phyloP scores from a whole-genome alignment of 2,329 filamentous ascomycete genomes.

The Colletotrichum tamarilloi region DNA sequence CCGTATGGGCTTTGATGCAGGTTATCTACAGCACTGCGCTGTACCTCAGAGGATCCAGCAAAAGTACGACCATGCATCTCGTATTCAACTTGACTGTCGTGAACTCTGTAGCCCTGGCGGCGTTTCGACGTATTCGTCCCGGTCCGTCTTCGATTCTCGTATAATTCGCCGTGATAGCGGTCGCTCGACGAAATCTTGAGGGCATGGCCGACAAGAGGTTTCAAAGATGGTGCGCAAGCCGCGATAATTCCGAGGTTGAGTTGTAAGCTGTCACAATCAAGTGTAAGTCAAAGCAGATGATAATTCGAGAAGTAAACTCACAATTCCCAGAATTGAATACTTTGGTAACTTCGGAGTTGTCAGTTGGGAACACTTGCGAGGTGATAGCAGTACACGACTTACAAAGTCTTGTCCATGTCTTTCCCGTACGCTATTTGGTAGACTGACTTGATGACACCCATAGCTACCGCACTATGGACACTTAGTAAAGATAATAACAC shows the following conservation, averaged over 20 bases:
- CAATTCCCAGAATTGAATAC: conserved; percentile 46
- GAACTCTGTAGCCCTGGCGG: conserved; percentile 18
- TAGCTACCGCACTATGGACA: conserved; percentile 47
- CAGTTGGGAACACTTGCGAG: neutral
- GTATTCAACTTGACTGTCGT: neutral
- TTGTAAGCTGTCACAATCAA: conserved; percentile 46
- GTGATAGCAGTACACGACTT: conserved; percentile 6
- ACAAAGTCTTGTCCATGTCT: conserved; percentile 47
- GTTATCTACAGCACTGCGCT: neutral
- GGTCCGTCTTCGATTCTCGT: conserved; percentile 8
- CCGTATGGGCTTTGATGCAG: neutral
- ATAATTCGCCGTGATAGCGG: conserved; percentile 13
- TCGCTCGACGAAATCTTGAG: conserved; percentile 41
- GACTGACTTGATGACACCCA: conserved; percentile 51
- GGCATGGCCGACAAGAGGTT: conserved; percentile 46
- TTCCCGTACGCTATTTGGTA: conserved; percentile 47
- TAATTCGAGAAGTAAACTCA: conserved; percentile 36
- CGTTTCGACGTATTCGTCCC: conserved; percentile 19
- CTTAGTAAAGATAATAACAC: neutral
- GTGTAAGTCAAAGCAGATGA: neutral
- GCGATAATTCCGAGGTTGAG: conserved; percentile 52
- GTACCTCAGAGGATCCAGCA: neutral
- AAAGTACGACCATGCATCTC: conserved; percentile 19
- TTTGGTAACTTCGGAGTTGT: conserved; percentile 27
- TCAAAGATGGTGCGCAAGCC: conserved; percentile 51